phyloP scores from a whole-genome alignment of 441 rosid species.

The Gossypium davidsonii region DNA sequence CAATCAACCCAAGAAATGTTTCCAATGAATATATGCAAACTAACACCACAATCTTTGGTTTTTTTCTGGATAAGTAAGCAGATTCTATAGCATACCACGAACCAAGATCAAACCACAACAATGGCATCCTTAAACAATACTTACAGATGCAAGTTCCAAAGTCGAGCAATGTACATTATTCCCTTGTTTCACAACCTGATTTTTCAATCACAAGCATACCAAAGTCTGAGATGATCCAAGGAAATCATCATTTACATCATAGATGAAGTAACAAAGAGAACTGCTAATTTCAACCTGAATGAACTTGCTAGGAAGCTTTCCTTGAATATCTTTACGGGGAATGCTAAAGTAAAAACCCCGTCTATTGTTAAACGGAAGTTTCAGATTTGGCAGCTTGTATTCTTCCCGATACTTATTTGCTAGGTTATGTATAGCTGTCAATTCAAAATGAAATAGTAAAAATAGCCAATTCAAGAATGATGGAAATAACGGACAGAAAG shows the following conservation, averaged over 20 bases:
- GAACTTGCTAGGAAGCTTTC: slow-evolving; percentile 88
- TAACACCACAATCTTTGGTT: background rate
- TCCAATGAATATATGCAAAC: background rate
- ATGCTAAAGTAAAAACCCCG: slow-evolving; percentile 97
- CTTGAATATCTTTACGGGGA: slow-evolving; percentile 78
- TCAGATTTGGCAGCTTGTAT: slow-evolving; percentile 80
- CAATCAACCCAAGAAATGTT: background rate
- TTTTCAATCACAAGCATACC: slow-evolving; percentile 22
- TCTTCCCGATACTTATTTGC: slow-evolving; percentile 90
- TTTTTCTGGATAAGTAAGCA: background rate
- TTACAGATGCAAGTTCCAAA: slow-evolving; percentile 93
- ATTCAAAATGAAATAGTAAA: slow-evolving; percentile 11
- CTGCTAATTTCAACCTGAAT: slow-evolving; percentile 56
- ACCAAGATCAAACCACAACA: slow-evolving; percentile 6
- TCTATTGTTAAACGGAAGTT: slow-evolving; percentile 89
- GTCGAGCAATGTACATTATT: slow-evolving; percentile 90
- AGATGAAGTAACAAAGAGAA: slow-evolving; percentile 14
- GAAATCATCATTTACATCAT: slow-evolving; percentile 7
- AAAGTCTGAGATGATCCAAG: slow-evolving; percentile 23
- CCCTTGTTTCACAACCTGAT: slow-evolving; percentile 84
- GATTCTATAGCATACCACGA: slow-evolving; percentile 3
- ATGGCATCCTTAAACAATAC: slow-evolving; percentile 25
- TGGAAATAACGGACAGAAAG: background rate
- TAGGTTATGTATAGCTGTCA: slow-evolving; percentile 83
- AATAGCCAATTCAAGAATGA: slow-evolving; percentile 16